phyloP scores from a whole-genome alignment of 2,329 filamentous ascomycete genomes.

The Pseudocercospora pini-densiflorae region DNA sequence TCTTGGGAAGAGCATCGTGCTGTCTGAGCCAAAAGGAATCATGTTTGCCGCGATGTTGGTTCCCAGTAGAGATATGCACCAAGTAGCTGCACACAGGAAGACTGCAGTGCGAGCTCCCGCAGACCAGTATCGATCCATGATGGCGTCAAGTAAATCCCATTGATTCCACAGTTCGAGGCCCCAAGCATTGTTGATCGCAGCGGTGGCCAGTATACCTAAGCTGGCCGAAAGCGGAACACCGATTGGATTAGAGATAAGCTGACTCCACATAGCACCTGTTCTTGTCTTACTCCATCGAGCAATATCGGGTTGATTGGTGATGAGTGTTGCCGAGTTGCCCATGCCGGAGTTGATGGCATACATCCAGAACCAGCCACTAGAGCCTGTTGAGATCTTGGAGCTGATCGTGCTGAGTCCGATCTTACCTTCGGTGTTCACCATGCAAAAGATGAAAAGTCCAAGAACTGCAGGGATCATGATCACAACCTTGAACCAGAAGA shows the following conservation, averaged over 20 bases:
- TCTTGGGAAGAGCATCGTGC: conserved; percentile 50
- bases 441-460: conserved; percentile 44
- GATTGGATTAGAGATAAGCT: conserved; percentile 49
- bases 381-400: conserved; percentile 45
- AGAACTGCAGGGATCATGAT: conserved; percentile 44
- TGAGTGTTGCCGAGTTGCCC: conserved; percentile 46
- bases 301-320: conserved; percentile 55
- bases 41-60: conserved; percentile 47
- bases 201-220: conserved; percentile 52
- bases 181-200: conserved; percentile 51
- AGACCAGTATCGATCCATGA: conserved; percentile 40
- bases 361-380: conserved; percentile 47
- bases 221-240: conserved; percentile 48
- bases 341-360: conserved; percentile 49
- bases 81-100: conserved; percentile 45
- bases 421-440: conserved; percentile 41
- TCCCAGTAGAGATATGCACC: conserved; percentile 43
- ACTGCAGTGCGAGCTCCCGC: conserved; percentile 44
- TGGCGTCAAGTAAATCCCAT: conserved; percentile 41
- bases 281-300: conserved; percentile 48
- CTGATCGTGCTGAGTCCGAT: conserved; percentile 47
- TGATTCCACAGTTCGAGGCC: conserved; percentile 43
- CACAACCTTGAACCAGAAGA: conserved; percentile 52
- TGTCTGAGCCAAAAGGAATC: conserved; percentile 43
- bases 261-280: conserved; percentile 48